Percentiles rank a stretch among this genome's conserved stretches.
Evolutionary conservation across 192 early-diverging fungal species (phyloP).

Genomic region (Rhizophagus clarus): DNA sequence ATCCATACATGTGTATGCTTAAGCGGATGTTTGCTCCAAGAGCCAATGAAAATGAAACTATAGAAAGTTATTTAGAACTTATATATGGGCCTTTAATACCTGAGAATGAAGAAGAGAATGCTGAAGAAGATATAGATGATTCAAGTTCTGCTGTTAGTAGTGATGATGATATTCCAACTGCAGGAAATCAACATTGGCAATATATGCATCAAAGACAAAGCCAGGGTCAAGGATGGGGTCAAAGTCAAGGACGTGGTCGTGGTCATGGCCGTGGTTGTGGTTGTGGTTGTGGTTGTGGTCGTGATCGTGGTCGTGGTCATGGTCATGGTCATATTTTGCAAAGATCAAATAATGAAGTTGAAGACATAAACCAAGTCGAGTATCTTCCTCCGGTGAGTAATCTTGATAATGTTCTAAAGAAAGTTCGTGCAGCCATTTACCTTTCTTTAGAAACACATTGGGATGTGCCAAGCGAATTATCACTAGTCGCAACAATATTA

Average conservation of each 20-base stretch:
- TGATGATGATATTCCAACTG: neutral
- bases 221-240: too few relatives aligned
- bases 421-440: neutral
- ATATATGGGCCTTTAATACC: neutral
- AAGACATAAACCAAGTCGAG: neutral
- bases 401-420: neutral
- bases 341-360: neutral
- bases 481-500: neutral
- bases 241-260: neutral
- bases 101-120: neutral
- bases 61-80: neutral
- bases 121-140: neutral
- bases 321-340: neutral
- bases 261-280: neutral
- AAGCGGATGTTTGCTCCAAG: neutral
- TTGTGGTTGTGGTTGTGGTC: neutral
- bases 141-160: neutral
- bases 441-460: neutral
- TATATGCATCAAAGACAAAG: too few relatives aligned
- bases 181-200: neutral
- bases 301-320: neutral
- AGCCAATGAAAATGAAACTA: neutral
- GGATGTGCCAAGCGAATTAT: neutral
- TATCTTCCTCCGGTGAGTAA: neutral
- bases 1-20: neutral